Evolutionary conservation across 495 filamentous ascomycete genomes (phyloP).

Genomic region (Penicillium crystallinum): DNA sequence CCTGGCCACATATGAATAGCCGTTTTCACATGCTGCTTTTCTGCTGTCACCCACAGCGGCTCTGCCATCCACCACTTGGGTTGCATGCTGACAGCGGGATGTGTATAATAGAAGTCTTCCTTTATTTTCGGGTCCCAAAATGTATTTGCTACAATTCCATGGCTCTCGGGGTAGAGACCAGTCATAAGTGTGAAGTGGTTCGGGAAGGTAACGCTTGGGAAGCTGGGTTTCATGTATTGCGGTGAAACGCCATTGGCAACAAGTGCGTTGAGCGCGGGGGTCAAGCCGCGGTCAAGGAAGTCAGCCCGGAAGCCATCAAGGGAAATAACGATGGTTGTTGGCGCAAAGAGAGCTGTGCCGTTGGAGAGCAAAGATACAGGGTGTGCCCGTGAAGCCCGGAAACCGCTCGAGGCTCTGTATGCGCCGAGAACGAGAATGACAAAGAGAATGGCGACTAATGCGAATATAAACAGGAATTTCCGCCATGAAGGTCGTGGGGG

Average conservation of each 20-base stretch:
- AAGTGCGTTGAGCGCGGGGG: conserved; percentile 75
- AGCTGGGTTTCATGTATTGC: conserved; percentile 84
- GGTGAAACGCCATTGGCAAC: conserved; percentile 82
- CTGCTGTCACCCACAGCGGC: conserved; percentile 89
- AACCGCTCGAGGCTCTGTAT: conserved; percentile 46
- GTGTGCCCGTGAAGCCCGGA: conserved; percentile 22
- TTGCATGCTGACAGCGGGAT: conserved; percentile 64
- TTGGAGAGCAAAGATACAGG: conserved; percentile 31
- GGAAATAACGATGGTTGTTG: conserved; percentile 90
- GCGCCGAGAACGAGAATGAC: conserved; percentile 49
- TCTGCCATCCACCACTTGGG: conserved; percentile 92
- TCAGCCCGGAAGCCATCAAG: conserved; percentile 97
- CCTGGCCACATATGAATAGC: conserved; percentile 99
- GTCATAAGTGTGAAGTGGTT: conserved; percentile 96
- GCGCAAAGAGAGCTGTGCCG: conserved; percentile 78
- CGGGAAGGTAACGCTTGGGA: conserved; percentile 95
- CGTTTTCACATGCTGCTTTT: conserved; percentile 64
- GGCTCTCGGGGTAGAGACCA: conserved; percentile 84
- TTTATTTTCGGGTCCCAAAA: conserved; percentile 80
- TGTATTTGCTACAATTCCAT: conserved; percentile 89
- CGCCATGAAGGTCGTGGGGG: conserved; percentile 25
- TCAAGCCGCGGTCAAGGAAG: conserved; percentile 77
- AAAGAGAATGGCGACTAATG: conserved; percentile 45
- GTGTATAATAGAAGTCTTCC: conserved; percentile 83
- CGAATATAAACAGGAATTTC: conserved; percentile 31